Conservation (phyloP, 1,284 basidiomycete species). For the Ceratobasidium sp. region DNA sequence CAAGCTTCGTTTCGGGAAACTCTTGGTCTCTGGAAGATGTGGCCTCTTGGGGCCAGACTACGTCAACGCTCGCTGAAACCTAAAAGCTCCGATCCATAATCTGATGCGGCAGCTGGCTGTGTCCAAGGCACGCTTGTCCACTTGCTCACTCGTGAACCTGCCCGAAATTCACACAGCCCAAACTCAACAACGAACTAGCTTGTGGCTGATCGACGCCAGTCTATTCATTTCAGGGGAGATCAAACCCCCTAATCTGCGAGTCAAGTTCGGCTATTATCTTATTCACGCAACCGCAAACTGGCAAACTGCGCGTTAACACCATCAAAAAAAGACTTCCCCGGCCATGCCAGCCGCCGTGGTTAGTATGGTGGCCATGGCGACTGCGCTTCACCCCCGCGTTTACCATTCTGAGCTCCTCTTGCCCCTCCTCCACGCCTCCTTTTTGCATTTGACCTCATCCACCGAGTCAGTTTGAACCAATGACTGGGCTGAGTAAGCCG, state of each 20-base stretch:
- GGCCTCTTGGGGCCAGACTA: not conserved
- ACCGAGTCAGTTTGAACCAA: constrained; percentile 27
- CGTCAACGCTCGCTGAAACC: not conserved
- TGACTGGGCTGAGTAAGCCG: constrained; percentile 17
- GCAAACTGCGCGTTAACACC: not conserved
- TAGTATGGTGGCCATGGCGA: constrained; percentile 7
- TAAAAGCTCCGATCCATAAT: constrained; percentile 4
- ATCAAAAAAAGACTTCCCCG: not conserved
- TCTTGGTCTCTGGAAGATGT: not conserved
- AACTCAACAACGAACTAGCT: not conserved
- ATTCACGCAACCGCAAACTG: not conserved
- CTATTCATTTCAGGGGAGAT: not conserved
- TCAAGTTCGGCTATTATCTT: constrained; percentile 3
- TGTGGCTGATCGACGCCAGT: constrained; percentile 10
- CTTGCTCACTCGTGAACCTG: not conserved
- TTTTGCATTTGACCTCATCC: constrained; percentile 8
- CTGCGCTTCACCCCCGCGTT: constrained; percentile 25
- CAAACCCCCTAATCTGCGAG: not conserved
- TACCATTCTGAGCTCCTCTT: constrained; percentile 21
- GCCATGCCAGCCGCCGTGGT: not conserved
- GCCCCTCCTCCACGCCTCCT: not conserved
- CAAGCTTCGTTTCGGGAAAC: not conserved
- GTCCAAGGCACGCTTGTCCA: not conserved
- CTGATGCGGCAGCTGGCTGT: constrained; percentile 1
- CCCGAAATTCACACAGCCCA: constrained; percentile 26